Base-by-base conservation (phyloP, 2,329 filamentous ascomycete species). In the Ceratocystis alfenasii region DNA sequence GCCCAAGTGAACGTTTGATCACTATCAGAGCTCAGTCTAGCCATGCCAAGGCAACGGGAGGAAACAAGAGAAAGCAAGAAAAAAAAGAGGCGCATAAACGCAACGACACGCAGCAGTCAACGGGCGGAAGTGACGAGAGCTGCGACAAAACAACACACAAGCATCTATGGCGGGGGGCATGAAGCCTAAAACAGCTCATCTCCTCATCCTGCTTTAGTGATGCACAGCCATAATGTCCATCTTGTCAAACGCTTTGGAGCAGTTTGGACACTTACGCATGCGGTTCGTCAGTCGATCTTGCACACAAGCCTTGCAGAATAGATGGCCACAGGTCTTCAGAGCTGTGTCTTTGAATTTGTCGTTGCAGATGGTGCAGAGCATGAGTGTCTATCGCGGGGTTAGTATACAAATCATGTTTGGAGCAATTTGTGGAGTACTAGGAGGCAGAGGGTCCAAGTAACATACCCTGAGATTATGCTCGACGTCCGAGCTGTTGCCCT, bases 191-290 rank as follows among this genome's bases (percentile, higher is more conserved):
- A 36, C 33, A 36, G 33, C 33, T 10, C 33, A 10, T 36, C 8
- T 36, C 33, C 33, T 10, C 33, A 36, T 10, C 0, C 33, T 10
- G 8, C 33, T 10, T 36, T 53, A 78, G 69, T 77, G 76, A 73
- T 88, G 85, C 62, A 85, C 83, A 25, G 82, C 77, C 90, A 96
- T 95, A 68, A 90, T 85, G 74, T 99, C 94, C 75, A 88, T 88
- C 74, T 85, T 88, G 72, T 95, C 93, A 74, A 99, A 99, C 3
- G 90, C 86, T 76, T 88, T 89, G 72, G 88, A 90, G 79, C 95
- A 99, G 71, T 90, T 93, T 2, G 94, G 94, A 73, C 94, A 99
- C 75, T 97, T 97, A 70, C 94, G 84, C 77, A 93, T 92, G 45
- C 94, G 88, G 72, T 94, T 95, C 59, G 85, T 85, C 68, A 96